Conservation (phyloP, 2,329 filamentous ascomycete genomes). For the Verticillium tricorpus region DNA sequence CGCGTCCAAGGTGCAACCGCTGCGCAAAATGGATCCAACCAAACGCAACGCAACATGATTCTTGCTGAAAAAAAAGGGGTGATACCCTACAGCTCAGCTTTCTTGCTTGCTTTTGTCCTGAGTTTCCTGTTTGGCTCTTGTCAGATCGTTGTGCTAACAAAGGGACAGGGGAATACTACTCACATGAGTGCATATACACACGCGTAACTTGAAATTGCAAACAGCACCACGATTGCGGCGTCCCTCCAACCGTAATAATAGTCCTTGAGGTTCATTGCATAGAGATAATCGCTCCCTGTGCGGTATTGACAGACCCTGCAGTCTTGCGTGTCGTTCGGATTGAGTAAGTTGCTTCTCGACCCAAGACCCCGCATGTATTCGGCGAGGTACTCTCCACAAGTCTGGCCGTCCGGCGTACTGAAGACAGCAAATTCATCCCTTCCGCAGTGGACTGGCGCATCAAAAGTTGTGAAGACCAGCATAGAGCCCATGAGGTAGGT, state of each 20-base stretch:
- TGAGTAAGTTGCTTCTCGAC: constrained; percentile 45
- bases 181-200: no score
- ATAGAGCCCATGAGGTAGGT: constrained; percentile 56
- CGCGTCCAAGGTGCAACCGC: no score
- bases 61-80: no score
- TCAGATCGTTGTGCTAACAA: no score
- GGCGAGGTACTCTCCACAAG: constrained; percentile 54
- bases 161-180: no score
- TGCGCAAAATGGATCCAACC: no score
- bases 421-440: constrained; percentile 46
- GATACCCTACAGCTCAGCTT: no score
- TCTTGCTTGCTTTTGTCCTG: no score
- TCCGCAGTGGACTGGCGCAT: constrained; percentile 38
- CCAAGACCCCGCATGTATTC: constrained; percentile 47
- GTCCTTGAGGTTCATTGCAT: constrained; percentile 52
- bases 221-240: constrained; percentile 54
- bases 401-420: constrained; percentile 43
- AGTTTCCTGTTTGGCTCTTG: no score
- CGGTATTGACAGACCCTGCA: constrained; percentile 61
- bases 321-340: constrained; percentile 49
- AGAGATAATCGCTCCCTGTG: constrained; percentile 56
- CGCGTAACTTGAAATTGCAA: constrained; percentile 25
- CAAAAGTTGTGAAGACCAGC: constrained; percentile 47
- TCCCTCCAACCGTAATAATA: constrained; percentile 65
- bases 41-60: no score